Evolutionary conservation across 805 yeast species (phyloP), one percentile per base, ranked within the genome.

Genomic region (Lipomyces chichibuensis): DNA sequence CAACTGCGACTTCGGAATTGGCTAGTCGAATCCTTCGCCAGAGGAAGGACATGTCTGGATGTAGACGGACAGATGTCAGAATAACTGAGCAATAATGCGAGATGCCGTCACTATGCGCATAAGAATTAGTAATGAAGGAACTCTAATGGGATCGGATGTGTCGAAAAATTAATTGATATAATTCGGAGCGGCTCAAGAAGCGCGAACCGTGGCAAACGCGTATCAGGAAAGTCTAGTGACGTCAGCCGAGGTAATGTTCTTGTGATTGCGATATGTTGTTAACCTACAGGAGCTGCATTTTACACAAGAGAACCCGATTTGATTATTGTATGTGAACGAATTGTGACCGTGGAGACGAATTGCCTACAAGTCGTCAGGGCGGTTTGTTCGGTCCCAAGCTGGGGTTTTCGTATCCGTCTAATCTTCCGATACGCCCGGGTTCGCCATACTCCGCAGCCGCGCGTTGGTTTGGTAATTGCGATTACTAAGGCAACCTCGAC

Each of bases 41-140:
- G 43, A 51, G 39, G 32, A 56, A 37, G n/a, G 46, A n/a, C 60
- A 49, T 55, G 39, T 27, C 14, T 25, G n/a, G 23, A n/a, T n/a
- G 39, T 32, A 32, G 23, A 29, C n/a, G 13, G 25, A 14, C n/a
- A 55, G n/a, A 25, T 17, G 23, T 14, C 32, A 27, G 37, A 32
- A 29, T 14, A 11, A 27, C 25, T 17, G 37, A 55, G 17, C 37
- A 32, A 55, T 5, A 11, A n/a, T 43, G 23, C 49, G 20, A 43
- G 49, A n/a, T n/a, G 49, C 14, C 49, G 20, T 43, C n/a, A 7
- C 13, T n/a, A 43, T 17, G 17, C 20, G 49, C 23, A 43, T 13
- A 43, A 6, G 49, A 17, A 43, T 43, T 43, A 43, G 9, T 17
- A 43, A 43, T n/a, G 23, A 43, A 13, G 43, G 43, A n/a, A 17